phyloP scores from a whole-genome alignment of 1,284 basidiomycete genomes.

The Pterulicium gracile region DNA sequence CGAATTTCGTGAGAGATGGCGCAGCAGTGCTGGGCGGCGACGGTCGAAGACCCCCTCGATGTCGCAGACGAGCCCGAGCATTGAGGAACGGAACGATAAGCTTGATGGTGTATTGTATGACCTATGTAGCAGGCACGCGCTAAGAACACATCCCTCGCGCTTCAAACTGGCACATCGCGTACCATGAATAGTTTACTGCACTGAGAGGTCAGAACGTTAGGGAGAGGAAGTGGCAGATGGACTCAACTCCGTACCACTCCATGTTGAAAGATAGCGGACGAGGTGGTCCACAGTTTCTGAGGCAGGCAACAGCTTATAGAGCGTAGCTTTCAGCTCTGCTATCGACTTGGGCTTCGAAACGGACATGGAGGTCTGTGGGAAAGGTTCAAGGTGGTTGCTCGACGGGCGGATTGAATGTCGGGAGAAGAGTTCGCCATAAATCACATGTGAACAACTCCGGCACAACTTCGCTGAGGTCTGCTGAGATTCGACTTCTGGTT shows the following conservation, averaged over 20 bases:
- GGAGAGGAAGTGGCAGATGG: slow-evolving; percentile 7
- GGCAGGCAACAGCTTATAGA: slow-evolving; percentile 45
- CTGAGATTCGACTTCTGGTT: too few species aligned
- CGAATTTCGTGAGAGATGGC: slow-evolving; percentile 42
- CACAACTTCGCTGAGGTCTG: too few species aligned
- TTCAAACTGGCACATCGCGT: slow-evolving; percentile 9
- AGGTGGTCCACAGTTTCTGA: slow-evolving; percentile 60
- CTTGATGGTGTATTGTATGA: slow-evolving; percentile 63
- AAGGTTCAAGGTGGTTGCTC: too few species aligned
- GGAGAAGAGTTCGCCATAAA: too few species aligned
- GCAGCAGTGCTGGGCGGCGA: slow-evolving; percentile 41
- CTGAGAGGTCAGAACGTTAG: slow-evolving; percentile 5
- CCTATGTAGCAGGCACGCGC: slow-evolving; percentile 24
- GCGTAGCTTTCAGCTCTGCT: slow-evolving; percentile 42
- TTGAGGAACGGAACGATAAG: slow-evolving; percentile 53
- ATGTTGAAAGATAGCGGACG: slow-evolving; percentile 63
- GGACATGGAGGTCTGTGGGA: slow-evolving; percentile 23
- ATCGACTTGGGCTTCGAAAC: slow-evolving; percentile 24
- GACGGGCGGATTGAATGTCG: too few species aligned
- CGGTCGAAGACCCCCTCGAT: slow-evolving; percentile 45
- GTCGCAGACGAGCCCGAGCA: slow-evolving; percentile 55
- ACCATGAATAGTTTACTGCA: slow-evolving; percentile 71
- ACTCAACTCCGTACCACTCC: slow-evolving; percentile 69
- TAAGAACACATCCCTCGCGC: slow-evolving; percentile 3
- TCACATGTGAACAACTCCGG: too few species aligned